These are phyloP conservation scores for Blastobotrys petasosporus DNA, from an alignment of 1,139 yeast genomes.

Conservation along the genomic window DNA sequence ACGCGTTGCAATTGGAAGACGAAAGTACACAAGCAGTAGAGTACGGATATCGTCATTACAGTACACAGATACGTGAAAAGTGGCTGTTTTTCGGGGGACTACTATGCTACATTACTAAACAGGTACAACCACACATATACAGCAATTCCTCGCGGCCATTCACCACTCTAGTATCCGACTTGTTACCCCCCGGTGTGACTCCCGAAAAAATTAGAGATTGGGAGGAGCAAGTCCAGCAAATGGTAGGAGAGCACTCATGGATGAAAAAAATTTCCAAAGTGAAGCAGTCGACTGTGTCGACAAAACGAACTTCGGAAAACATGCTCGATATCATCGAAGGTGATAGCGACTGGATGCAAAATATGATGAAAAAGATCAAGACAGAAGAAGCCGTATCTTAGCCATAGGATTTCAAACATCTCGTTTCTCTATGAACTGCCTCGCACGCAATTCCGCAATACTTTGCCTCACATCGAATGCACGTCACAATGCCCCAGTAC, in stretches of 20 bases:
- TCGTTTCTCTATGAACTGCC: slow-evolving; percentile 37
- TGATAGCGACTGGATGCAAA: slow-evolving; percentile 2
- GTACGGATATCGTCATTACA: slow-evolving; percentile 29
- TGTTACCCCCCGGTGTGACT: slow-evolving; percentile 10
- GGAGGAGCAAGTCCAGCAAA: slow-evolving; percentile 19
- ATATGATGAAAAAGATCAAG: not conserved
- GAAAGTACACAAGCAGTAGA: slow-evolving; percentile 28
- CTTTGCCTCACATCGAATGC: slow-evolving; percentile 36
- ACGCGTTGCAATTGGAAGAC: slow-evolving; percentile 22
- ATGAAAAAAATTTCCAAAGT: slow-evolving; percentile 25
- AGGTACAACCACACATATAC: slow-evolving; percentile 30
- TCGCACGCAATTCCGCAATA: slow-evolving; percentile 37
- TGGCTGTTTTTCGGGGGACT: slow-evolving; percentile 36
- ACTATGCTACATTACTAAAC: slow-evolving; percentile 27
- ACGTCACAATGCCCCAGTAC: slow-evolving; percentile 34
- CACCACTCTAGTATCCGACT: slow-evolving; percentile 9
- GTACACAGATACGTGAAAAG: slow-evolving; percentile 31
- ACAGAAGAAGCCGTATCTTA: not conserved
- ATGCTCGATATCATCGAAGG: slow-evolving; percentile 3
- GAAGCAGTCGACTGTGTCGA: not conserved
- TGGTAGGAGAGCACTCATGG: slow-evolving; percentile 35
- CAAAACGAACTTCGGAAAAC: slow-evolving; percentile 3
- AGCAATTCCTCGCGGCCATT: slow-evolving; percentile 8
- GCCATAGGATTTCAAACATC: slow-evolving; percentile 34
- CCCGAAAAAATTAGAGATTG: slow-evolving; percentile 6